Base-by-base conservation (phyloP, 805 yeast genomes). In the Pichia paraexigua region DNA sequence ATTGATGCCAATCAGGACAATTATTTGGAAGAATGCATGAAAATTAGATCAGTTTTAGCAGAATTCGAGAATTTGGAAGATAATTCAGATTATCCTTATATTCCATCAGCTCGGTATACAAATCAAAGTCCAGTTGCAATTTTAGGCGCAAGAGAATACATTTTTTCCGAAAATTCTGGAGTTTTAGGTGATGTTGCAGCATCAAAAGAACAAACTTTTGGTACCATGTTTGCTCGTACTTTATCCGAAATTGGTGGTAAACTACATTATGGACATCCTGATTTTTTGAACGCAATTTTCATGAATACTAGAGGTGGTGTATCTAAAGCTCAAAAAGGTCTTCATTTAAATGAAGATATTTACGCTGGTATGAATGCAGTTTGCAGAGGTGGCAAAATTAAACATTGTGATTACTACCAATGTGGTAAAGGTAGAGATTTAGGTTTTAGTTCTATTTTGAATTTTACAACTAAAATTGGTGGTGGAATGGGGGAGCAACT, bases 401-500 rank as follows among this genome's bases (percentile, higher is more conserved):
- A 91, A 70, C 98, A 92, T 66, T 87, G 96, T 68, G 98, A 92
- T 63, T 92, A 85, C 68, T 90, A 82, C 68, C 98, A 92, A 67
- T 92, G 98, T 69, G 98, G 98, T 32, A 92, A 92, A 66, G 98
- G 98, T 0, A 77, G 98, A 66, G 98, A 92, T 71, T 71, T 92
- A 50, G 98, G 98, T 3, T 92, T 92, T 69, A 85, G 90, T 1
- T 87, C 97, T 0, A 90, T 92, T 57, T 73, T 92, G 58, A 92
- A 91, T 63, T 92, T 92, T 71, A 92, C 97, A 0, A 85, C 96
- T 2, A 92, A 92, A 70, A 91, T 92, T 64, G 98, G 98, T 3
- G 94, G 96, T 43, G 98, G 98, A 47, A 92, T 92, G 98, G 98
- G 98, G 10, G 98, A 92, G 65, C 98, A 92, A 66, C 78, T 91